Base-by-base conservation (phyloP, 192 early-diverging fungal genomes). In the Coemansia sp. region DNA sequence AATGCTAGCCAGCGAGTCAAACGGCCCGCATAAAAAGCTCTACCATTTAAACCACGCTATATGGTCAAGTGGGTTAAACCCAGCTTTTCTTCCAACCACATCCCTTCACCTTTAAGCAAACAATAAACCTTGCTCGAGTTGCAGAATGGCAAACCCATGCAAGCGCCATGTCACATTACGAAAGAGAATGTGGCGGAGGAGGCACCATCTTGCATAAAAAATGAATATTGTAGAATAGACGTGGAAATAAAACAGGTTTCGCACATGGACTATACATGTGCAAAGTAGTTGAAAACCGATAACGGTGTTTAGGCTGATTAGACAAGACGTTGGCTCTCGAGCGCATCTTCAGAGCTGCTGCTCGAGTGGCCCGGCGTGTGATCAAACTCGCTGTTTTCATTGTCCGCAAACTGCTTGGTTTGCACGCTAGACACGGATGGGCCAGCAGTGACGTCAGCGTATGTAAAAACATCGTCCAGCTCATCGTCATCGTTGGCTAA, bases 401-500 rank as follows among this genome's bases (percentile, higher is more conserved):
- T 63, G 10, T 62, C 66, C 17, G 49, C 29, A 19, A 50, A 52
- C 41, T 15, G 51, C 14, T 52, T 38, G 3, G 41, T 25, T 17
- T 35, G 57, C 0, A 49, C 53, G 49, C 58, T 65, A 24, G 59
- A 59, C 9, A 52, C 43, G 0, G 69, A 64, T 7, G 39, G 25
- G 0, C 29, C 62, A 4, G 41, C 58, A 17, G 60, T 57, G 5
- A 65, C 43, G 21, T 79, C 67, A 12, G 55, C 60, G 21, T 64
- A 67, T 23, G 66, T 71, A 64, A 73, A 73, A 14, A 68, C 69
- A 19, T 59, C 70, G 9, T 35, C 57, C 29, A 62, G 57, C 29
- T 78, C 69, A 10, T 70, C 69, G 11, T 79, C 76, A 23, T 77
- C 75, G 35, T 47, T 52, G 11, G n/a, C 14, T 22, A 54, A 15